Evolutionary conservation across 78 protist genomes (phyloP), one percentile per base, ranked within the genome.

Genomic region (Protostelium mycophagum): DNA sequence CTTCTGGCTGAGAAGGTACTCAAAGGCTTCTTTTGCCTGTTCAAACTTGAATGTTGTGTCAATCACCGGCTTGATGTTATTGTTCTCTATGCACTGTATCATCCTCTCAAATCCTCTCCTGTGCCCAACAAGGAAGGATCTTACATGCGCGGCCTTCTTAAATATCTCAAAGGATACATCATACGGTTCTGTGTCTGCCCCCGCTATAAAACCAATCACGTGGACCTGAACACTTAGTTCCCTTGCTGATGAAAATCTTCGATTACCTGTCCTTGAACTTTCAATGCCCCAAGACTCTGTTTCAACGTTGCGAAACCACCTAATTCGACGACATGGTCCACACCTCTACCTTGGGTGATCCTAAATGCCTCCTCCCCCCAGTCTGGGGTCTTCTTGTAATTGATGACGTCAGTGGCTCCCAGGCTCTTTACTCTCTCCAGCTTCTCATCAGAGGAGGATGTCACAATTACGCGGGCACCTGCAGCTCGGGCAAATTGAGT

Each of bases 401-500:
- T 88, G 0, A 88, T 63, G 34, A 38, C 28, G 38, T 38, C 36
- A 9, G 35, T n/a, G 1, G 90, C 90, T 28, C 90, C 90, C 1
- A 88, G 31, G 0, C 23, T 1, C 35, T 88, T 88, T 1, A 36
- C 39, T 25, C 34, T 88, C 38, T 36, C 90, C 28, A 38, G 16
- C 84, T 88, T 88, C 31, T 88, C 90, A 63, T n/a, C 84, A 36
- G 90, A 88, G 51, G 87, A 83, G 29, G 90, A 83, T 25, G 84
- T 36, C 0, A 88, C 90, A 28, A 88, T 88, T 0, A 85, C 36
- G 1, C 84, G 38, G 34, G 90, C 90, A 23, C 85, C 85, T 29
- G 84, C 28, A 36, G 90, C 85, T 36, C 37, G 29, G n/a, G 85
- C 90, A 0, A 88, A 51, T 38, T 88, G 90, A 63, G 51, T 28